A percentile compares a stretch with the other conserved stretches of the same genome.
Evolutionary conservation across 2,329 filamentous ascomycete species (phyloP).

Genomic region (Coleophoma eucalyptorum): DNA sequence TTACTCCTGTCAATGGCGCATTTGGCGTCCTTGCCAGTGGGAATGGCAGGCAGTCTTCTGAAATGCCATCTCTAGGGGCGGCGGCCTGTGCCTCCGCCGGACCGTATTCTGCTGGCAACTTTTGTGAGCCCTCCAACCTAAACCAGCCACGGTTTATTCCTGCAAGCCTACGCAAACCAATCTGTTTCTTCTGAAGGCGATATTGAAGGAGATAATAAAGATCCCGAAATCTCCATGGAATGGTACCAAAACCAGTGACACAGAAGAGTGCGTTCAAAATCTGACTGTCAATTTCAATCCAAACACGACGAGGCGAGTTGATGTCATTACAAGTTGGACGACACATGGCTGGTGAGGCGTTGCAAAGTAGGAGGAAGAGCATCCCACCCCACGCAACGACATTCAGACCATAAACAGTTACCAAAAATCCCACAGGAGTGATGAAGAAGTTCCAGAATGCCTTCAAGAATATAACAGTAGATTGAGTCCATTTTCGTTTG

Average conservation of each 20-base stretch:
- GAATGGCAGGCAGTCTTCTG: conserved; percentile 51
- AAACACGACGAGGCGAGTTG: conserved; percentile 72
- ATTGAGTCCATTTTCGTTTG: conserved; percentile 54
- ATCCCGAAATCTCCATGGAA: conserved; percentile 82
- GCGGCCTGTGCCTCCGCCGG: conserved; percentile 45
- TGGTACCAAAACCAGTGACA: conserved; percentile 79
- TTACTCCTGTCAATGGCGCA: conserved; percentile 66
- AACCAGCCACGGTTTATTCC: conserved; percentile 76
- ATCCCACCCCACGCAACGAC: conserved; percentile 88
- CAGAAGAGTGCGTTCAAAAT: conserved; percentile 83
- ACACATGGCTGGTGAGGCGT: conserved; percentile 72
- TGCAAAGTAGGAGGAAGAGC: conserved; percentile 81
- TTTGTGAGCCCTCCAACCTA: conserved; percentile 62
- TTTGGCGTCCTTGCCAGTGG: conserved; percentile 61
- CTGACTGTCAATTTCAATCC: conserved; percentile 84
- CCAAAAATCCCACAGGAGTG: conserved; percentile 72
- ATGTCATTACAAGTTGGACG: conserved; percentile 65
- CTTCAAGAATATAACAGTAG: conserved; percentile 51
- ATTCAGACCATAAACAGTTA: conserved; percentile 77
- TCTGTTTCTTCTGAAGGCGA: conserved; percentile 47
- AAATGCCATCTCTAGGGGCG: conserved; percentile 23
- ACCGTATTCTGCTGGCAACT: conserved; percentile 49
- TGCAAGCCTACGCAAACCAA: conserved; percentile 64
- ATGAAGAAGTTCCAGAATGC: conserved; percentile 70
- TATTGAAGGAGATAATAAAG: conserved; percentile 69